phyloP scores from a whole-genome alignment of 306 rosid genomes.

The Acacia crassicarpa region DNA sequence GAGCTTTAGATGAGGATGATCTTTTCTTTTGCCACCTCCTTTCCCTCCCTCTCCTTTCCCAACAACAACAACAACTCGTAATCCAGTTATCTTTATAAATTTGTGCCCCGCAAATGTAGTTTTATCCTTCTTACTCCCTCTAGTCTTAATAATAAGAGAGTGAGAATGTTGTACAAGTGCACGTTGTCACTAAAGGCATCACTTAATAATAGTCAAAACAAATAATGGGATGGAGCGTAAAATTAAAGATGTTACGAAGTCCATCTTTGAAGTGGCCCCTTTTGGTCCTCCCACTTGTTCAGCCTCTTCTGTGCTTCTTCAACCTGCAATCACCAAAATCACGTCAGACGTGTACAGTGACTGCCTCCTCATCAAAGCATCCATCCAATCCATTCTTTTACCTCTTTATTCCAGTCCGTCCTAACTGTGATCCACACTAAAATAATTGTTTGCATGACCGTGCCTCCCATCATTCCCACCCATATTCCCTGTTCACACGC shows the following conservation, averaged over 20 bases:
- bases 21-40: not conserved
- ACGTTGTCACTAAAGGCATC: not conserved
- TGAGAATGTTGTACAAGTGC: not conserved
- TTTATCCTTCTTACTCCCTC: no score
- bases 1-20: not conserved
- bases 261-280: slow-evolving; percentile 6
- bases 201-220: not conserved
- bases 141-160: no score
- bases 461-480: slow-evolving; percentile 79
- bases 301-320: slow-evolving; percentile 62
- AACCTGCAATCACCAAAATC: slow-evolving; percentile 42
- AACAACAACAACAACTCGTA: not conserved
- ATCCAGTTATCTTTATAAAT: not conserved
- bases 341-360: not conserved
- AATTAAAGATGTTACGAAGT: not conserved
- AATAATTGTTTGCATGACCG: slow-evolving; percentile 59
- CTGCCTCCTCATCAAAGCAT: not conserved
- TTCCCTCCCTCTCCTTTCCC: not conserved
- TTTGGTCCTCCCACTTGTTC: slow-evolving; percentile 56
- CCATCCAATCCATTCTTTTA: not conserved
- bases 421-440: slow-evolving; percentile 59
- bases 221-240: not conserved
- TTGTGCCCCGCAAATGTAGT: not conserved
- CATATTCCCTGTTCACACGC: slow-evolving; percentile 61
- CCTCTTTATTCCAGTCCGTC: slow-evolving; percentile 79